These are phyloP conservation scores for Colletotrichum spaethianum DNA, from an alignment of 2,329 filamentous ascomycete species.

Conservation along the genomic window DNA sequence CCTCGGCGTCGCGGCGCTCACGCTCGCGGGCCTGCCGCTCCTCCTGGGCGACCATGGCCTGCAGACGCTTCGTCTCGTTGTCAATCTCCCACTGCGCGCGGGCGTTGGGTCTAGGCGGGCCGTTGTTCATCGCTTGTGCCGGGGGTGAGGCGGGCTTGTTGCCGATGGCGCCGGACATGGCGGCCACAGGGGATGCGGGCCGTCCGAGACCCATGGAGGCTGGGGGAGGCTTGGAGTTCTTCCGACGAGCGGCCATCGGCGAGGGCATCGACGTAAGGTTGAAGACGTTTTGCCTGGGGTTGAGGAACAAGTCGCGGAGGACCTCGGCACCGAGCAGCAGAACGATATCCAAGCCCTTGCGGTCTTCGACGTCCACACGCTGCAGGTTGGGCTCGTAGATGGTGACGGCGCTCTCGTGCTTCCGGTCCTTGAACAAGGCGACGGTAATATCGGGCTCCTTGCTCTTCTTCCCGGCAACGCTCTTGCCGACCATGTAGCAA, in stretches of 20 bases:
- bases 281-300: conserved; percentile 80
- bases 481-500: conserved; percentile 87
- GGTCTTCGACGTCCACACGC: conserved; percentile 92
- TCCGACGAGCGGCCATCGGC: conserved; percentile 50
- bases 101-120: conserved; percentile 48
- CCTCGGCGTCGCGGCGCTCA: conserved; percentile 60
- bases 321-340: conserved; percentile 75
- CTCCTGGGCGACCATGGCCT: conserved; percentile 65
- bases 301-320: conserved; percentile 76
- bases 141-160: conserved; percentile 44
- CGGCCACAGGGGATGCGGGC: conserved; percentile 42
- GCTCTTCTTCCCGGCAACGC: conserved; percentile 80
- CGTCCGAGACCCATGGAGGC: conserved; percentile 38
- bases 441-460: conserved; percentile 96
- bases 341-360: conserved; percentile 91
- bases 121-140: conserved; percentile 45
- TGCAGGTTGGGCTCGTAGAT: conserved; percentile 95
- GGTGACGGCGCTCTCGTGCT: conserved; percentile 77
- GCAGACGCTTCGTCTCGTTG: conserved; percentile 82
- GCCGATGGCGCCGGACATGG: conserved; percentile 60
- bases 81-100: conserved; percentile 67
- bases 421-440: conserved; percentile 84
- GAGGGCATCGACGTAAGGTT: conserved; percentile 71
- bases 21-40: conserved; percentile 69
- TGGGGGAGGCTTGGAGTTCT: conserved; percentile 60